phyloP scores from a whole-genome alignment of 495 filamentous ascomycete genomes.

The Bathelium albidoporum region DNA sequence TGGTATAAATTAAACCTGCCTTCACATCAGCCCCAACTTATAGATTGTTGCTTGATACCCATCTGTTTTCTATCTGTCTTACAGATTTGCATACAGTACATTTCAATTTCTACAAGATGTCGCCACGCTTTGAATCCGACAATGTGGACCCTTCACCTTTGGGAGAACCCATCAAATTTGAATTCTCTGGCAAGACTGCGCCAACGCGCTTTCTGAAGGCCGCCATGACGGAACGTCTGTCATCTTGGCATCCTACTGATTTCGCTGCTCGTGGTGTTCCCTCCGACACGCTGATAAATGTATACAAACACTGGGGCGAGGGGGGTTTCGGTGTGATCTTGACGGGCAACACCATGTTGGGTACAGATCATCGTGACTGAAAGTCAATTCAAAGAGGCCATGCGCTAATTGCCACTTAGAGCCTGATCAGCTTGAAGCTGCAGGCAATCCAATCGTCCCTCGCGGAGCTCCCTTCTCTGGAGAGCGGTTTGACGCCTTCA shows the following conservation, averaged over 20 bases:
- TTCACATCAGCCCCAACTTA: background rate
- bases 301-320: slow-evolving; percentile 52
- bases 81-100: background rate
- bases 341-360: slow-evolving; percentile 54
- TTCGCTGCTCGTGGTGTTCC: slow-evolving; percentile 46
- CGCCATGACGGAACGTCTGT: slow-evolving; percentile 51
- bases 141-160: slow-evolving; percentile 39
- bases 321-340: slow-evolving; percentile 47
- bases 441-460: slow-evolving; percentile 51
- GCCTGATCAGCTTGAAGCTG: slow-evolving; percentile 45
- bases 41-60: background rate
- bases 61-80: background rate
- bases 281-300: slow-evolving; percentile 43
- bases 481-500: slow-evolving; percentile 49
- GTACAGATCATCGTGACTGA: too few relatives aligned
- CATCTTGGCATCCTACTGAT: slow-evolving; percentile 45
- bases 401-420: slow-evolving; percentile 21
- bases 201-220: slow-evolving; percentile 54
- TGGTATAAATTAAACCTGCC: background rate
- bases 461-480: slow-evolving; percentile 37
- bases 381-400: background rate
- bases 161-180: slow-evolving; percentile 45
- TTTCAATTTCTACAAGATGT: background rate
- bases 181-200: slow-evolving; percentile 45
- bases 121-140: slow-evolving; percentile 24